Evolutionary conservation across 2,329 filamentous ascomycete genomes (phyloP).

Genomic region (Aspergillus sp.): DNA sequence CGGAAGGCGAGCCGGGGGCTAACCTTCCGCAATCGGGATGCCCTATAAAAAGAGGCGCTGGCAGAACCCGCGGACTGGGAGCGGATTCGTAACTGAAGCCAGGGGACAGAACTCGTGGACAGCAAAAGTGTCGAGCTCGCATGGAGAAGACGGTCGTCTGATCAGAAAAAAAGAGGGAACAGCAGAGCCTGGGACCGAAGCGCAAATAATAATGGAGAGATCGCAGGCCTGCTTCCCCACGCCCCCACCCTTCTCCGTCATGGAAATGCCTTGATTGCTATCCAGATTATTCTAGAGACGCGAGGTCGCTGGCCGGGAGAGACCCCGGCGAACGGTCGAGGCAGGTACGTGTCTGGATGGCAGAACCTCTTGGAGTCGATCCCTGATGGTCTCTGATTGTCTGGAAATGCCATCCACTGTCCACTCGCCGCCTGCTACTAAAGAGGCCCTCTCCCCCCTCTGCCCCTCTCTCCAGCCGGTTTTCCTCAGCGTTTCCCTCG

Average conservation of each 20-base stretch:
- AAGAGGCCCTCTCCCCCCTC: background rate
- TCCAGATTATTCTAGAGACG: background rate
- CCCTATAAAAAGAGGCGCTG: background rate
- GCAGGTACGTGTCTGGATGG: background rate
- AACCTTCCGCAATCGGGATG: background rate
- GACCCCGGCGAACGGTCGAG: background rate
- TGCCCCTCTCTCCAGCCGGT: conserved; percentile 4
- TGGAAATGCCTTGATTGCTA: conserved; percentile 10
- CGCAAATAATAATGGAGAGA: conserved; percentile 7
- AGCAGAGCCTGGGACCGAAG: conserved; percentile 10
- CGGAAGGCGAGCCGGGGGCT: background rate
- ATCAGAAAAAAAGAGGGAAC: conserved; percentile 24
- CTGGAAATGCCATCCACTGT: background rate
- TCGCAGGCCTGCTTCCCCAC: conserved; percentile 20
- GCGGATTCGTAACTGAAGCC: conserved; percentile 1
- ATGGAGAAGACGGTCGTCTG: conserved; percentile 22
- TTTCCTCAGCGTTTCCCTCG: background rate
- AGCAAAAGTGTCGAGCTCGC: conserved; percentile 1
- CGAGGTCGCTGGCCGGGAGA: background rate
- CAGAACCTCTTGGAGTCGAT: background rate
- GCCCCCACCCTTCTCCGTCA: conserved; percentile 28
- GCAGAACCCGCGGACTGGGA: background rate
- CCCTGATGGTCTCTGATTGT: background rate
- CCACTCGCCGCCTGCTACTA: conserved; percentile 5
- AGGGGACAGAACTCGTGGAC: conserved; percentile 14